Percentiles rank a stretch among this genome's conserved stretches.
phyloP scores from a whole-genome alignment of 495 filamentous ascomycete species.

The Cercophora newfieldiana region DNA sequence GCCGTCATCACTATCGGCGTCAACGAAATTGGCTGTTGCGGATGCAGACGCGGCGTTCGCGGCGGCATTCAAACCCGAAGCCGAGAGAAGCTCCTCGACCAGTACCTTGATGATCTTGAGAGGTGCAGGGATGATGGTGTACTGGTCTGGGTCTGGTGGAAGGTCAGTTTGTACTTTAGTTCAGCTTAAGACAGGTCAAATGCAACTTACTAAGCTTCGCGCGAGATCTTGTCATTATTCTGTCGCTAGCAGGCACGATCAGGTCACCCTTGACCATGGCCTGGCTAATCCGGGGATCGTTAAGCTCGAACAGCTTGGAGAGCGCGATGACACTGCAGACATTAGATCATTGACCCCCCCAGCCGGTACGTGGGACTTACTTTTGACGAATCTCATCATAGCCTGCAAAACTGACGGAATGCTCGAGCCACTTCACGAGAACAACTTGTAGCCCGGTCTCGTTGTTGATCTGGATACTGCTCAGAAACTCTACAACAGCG shows the following conservation, averaged over 20 bases:
- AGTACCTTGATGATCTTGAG: slow-evolving; percentile 97
- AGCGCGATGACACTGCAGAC: slow-evolving; percentile 75
- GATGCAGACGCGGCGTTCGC: slow-evolving; percentile 54
- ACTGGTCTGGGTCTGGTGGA: slow-evolving; percentile 74
- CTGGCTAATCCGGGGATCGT: slow-evolving; percentile 75
- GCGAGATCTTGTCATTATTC: slow-evolving; percentile 91
- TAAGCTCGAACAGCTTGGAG: slow-evolving; percentile 81
- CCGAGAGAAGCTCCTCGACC: slow-evolving; percentile 79
- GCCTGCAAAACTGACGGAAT: slow-evolving; percentile 91
- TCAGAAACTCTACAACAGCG: slow-evolving; percentile 90
- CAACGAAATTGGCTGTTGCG: slow-evolving; percentile 48
- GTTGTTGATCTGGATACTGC: slow-evolving; percentile 72
- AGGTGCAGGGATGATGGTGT: slow-evolving; percentile 80
- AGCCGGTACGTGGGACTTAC: slow-evolving; percentile 45
- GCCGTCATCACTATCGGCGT: slow-evolving; percentile 61
- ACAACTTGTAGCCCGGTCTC: slow-evolving; percentile 83
- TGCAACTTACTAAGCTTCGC: slow-evolving; percentile 63
- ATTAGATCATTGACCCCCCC: slow-evolving; percentile 35
- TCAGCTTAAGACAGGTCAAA: not conserved
- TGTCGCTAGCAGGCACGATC: slow-evolving; percentile 73
- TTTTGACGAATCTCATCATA: slow-evolving; percentile 97
- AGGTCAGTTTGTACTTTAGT: slow-evolving; percentile 12
- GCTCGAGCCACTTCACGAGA: slow-evolving; percentile 91
- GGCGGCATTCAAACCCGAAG: slow-evolving; percentile 46
- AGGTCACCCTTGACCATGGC: slow-evolving; percentile 90